Evolutionary conservation across 2,329 filamentous ascomycete genomes (phyloP).

Genomic region (Phyllosticta citrichinensis): DNA sequence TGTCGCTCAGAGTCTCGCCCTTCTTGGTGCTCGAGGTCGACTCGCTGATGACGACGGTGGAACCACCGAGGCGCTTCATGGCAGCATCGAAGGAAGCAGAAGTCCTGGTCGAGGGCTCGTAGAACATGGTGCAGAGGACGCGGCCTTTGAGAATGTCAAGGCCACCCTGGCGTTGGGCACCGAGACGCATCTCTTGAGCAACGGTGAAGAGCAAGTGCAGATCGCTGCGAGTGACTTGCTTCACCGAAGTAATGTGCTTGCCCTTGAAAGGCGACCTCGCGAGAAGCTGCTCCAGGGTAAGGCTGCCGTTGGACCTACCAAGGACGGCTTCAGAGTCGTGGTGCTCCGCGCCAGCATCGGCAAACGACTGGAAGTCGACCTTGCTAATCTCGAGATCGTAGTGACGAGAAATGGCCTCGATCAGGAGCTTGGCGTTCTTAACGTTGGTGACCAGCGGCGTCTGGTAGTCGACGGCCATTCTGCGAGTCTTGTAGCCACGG

Average conservation of each 20-base stretch:
- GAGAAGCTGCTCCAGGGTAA: conserved; percentile 59
- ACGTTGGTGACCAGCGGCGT: conserved; percentile 96
- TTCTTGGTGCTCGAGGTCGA: conserved; percentile 83
- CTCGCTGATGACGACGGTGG: conserved; percentile 72
- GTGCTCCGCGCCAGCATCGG: conserved; percentile 20
- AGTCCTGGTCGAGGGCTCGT: conserved; percentile 91
- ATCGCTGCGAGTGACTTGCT: conserved; percentile 78
- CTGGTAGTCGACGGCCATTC: conserved; percentile 98
- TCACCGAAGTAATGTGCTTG: conserved; percentile 82
- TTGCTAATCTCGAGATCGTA: conserved; percentile 75
- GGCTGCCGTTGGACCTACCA: conserved; percentile 45
- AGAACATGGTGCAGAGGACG: conserved; percentile 88
- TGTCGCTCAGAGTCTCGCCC: conserved; percentile 89
- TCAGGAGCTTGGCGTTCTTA: conserved; percentile 95
- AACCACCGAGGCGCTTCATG: conserved; percentile 93
- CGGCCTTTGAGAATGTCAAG: conserved; percentile 78
- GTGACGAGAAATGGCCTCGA: conserved; percentile 86
- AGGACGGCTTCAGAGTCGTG: conserved; percentile 30
- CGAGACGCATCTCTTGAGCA: conserved; percentile 93
- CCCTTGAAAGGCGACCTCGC: conserved; percentile 78
- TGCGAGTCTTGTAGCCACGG: conserved; percentile 89
- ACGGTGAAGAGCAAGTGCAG: conserved; percentile 92
- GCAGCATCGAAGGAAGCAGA: conserved; percentile 94
- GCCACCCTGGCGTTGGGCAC: conserved; percentile 84
- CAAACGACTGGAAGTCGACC: conserved; percentile 84